Evolutionary conservation across 805 yeast species (phyloP), one percentile per base, ranked within the genome.

Genomic region (Wickerhamiella nectarea): DNA sequence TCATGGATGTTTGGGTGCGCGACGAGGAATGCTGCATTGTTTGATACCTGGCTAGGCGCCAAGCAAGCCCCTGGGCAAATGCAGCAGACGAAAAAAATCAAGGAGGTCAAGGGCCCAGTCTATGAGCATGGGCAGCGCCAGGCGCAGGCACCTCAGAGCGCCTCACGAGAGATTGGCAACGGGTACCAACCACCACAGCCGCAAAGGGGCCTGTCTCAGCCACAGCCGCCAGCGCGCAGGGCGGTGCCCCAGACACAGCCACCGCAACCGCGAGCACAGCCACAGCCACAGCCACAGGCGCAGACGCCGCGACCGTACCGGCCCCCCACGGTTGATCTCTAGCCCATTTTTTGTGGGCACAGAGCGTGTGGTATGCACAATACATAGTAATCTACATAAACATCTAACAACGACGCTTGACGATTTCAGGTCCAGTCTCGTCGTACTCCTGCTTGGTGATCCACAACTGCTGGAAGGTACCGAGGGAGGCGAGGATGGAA

Each of bases 401-500:
- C n/a, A n/a, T 80, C 79, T 81, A 81, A 75, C 93, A 82, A 74
- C 83, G 83, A 74, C 81, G 87, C 79, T 82, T 91, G 63, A 91
- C 98, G 67, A 91, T 91, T 54, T 96, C 86, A 64, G 98, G 98
- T 66, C 98, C 98, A 74, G 95, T 84, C 77, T 91, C 98, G 80
- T 91, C 98, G 82, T 91, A 91, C 78, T 91, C 98, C 76, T 91
- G 97, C 80, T 91, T 91, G 66, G 97, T 87, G 83, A 91, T 86
- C 98, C 98, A 91, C 97, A 91, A 89, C 75, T 91, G 97, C 78
- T 91, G 97, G 96, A 91, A 91, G 69, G 98, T 91, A 52, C 95
- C 84, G 68, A 91, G 80, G 49, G 96, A 86, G 56, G 98, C 95
- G 71, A 91, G 80, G 65, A 91, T 91, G 60, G 97, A 91, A 75